Conservation (phyloP, 164 flowering plant species). For the Santalum album region DNA sequence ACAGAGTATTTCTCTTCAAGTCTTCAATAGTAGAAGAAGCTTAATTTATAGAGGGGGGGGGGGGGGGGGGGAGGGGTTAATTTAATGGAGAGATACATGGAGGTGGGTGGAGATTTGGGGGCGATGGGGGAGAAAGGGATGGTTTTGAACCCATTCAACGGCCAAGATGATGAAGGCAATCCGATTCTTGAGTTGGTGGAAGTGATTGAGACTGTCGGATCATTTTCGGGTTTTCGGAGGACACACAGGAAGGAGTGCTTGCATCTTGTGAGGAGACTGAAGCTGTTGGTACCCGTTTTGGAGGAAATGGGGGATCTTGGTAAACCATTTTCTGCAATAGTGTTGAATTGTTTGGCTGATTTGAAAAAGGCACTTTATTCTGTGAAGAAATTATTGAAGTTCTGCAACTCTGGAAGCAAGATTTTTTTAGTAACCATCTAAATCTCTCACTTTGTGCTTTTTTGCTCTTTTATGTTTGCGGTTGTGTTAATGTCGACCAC, state of each 20-base stretch:
- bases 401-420: constrained; percentile 34
- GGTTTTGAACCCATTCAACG: too few relatives aligned
- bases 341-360: constrained; percentile 9
- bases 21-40: background rate
- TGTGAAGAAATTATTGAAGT: constrained; percentile 24
- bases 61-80: background rate
- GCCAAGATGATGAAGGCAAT: constrained; percentile 6
- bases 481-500: background rate
- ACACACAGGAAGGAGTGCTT: constrained; percentile 27
- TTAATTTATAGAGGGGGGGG: too few relatives aligned
- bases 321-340: constrained; percentile 1
- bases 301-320: constrained; percentile 25
- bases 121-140: too few relatives aligned
- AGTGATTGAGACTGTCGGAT: constrained; percentile 27
- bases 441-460: background rate
- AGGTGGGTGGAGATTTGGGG: too few relatives aligned
- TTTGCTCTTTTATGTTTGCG: background rate
- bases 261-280: constrained; percentile 28
- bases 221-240: constrained; percentile 15
- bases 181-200: constrained; percentile 21
- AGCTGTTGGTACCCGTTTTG: constrained; percentile 28
- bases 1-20: too few relatives aligned
- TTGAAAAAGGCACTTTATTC: constrained; percentile 18
- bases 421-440: constrained; percentile 40
- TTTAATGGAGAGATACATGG: constrained; percentile 11